A percentile compares a stretch with the other conserved stretches of the same genome.
Conservation (phyloP, 2,329 filamentous ascomycete species). For the Hansfordia pulvinata region DNA sequence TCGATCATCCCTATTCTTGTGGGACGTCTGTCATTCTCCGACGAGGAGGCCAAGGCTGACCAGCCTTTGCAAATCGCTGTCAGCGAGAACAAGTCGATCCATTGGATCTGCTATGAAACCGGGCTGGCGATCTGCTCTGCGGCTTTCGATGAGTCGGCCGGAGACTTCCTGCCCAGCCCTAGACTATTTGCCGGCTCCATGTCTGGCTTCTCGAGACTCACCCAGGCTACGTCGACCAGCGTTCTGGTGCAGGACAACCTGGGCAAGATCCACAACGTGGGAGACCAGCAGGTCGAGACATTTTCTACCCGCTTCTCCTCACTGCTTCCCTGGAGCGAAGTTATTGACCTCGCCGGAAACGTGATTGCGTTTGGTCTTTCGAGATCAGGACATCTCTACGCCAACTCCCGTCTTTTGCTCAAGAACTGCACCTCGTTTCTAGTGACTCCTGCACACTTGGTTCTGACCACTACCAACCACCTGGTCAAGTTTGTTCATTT, state of each 20-base stretch:
- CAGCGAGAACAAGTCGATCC: slow-evolving; percentile 12
- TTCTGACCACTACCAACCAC: slow-evolving; percentile 88
- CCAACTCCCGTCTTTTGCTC: slow-evolving; percentile 57
- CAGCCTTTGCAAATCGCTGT: slow-evolving; percentile 15
- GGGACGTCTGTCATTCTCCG: slow-evolving; percentile 25
- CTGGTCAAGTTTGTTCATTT: slow-evolving; percentile 90
- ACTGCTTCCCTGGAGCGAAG: slow-evolving; percentile 39
- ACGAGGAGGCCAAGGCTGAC: slow-evolving; percentile 12
- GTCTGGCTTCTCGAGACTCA: slow-evolving; percentile 15
- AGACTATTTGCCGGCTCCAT: slow-evolving; percentile 15
- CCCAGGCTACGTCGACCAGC: slow-evolving; percentile 14
- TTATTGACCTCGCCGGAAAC: slow-evolving; percentile 25
- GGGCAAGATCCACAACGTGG: slow-evolving; percentile 29
- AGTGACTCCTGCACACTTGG: slow-evolving; percentile 66
- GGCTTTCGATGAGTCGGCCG: slow-evolving; percentile 8
- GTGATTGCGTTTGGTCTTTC: slow-evolving; percentile 51
- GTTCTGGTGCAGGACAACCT: slow-evolving; percentile 28
- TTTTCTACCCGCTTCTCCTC: slow-evolving; percentile 24
- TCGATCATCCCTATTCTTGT: slow-evolving; percentile 27
- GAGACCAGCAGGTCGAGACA: slow-evolving; percentile 16
- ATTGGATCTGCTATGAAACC: slow-evolving; percentile 13
- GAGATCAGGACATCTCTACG: slow-evolving; percentile 64
- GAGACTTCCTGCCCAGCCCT: slow-evolving; percentile 8
- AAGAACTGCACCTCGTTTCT: slow-evolving; percentile 90
- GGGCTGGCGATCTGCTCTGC: slow-evolving; percentile 11